Evolutionary conservation across 169 alveolate genomes (phyloP), one percentile per base, ranked within the genome.

Genomic region (Eimeria falciformis): DNA sequence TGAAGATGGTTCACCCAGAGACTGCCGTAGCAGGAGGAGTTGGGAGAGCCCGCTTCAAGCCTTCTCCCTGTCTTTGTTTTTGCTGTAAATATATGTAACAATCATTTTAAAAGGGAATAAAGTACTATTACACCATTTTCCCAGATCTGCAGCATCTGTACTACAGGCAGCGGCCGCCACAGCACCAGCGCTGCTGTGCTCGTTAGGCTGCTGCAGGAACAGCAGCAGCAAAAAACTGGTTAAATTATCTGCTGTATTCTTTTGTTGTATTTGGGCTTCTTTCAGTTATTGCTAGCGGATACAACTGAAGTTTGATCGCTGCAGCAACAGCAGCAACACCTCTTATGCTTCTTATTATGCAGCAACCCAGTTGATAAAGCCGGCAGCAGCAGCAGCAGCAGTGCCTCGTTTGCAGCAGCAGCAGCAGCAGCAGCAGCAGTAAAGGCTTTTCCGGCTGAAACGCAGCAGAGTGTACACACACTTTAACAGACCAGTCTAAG

Each of bases 331-430:
- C 89, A 79, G 89, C 89, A 79, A 53, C 29, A 50, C 55, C 47
- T 71, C 43, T 79, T 27, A n/a, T n/a, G n/a, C n/a, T n/a, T 53
- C 68, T 27, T 79, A 73, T 79, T 29, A 79, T 5, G 53, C 62
- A 25, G 89, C 75, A 53, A 55, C 89, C 25, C 75, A 71, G 89
- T 73, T 50, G 88, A 68, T 53, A 56, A 71, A 79, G 89, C 77
- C 29, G 89, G 75, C 89, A 50, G 89, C 89, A 79, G 89, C 89
- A 79, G 75, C 89, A 79, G 43, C 89, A 79, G 53, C 89, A 79
- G 89, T 73, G 89, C 89, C 89, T 79, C 89, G 89, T 79, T 79
- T 47, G 89, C 89, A 79, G 23, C 89, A n/a, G 89, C 89, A 53
- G 89, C 75, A 79, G 73, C 89, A 55, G 89, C 89, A 47, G 46